Evolutionary conservation across 208 protist genomes (phyloP).

Genomic region (Crithidia expoeki): DNA sequence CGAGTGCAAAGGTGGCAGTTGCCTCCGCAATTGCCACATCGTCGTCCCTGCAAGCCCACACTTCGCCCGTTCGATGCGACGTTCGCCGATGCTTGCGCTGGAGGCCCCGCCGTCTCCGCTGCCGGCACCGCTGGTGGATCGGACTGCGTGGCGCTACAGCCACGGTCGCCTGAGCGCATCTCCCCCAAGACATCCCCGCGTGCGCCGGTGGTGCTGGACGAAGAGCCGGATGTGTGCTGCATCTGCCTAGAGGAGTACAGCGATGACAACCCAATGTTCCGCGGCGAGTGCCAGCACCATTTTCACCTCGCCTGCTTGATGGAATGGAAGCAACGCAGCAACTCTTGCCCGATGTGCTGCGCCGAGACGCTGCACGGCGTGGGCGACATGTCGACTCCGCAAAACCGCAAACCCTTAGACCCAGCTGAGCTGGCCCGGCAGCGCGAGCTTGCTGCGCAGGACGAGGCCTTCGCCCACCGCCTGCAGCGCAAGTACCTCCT

Average conservation of each 20-base stretch:
- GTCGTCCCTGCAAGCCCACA: background rate
- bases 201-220: constrained; percentile 11
- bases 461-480: constrained; percentile 35
- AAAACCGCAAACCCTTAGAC: background rate
- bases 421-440: constrained; percentile 10
- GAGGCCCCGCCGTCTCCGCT: background rate
- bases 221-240: constrained; percentile 72
- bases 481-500: constrained; percentile 42
- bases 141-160: background rate
- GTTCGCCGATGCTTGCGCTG: background rate
- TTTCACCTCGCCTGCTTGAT: constrained; percentile 78
- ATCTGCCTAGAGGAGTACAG: constrained; percentile 80
- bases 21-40: background rate
- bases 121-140: background rate
- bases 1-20: background rate
- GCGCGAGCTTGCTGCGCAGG: constrained; percentile 21
- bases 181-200: background rate
- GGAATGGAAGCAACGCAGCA: constrained; percentile 82
- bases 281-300: constrained; percentile 63
- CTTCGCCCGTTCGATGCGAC: background rate
- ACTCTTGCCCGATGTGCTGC: constrained; percentile 76
- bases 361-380: constrained; percentile 55
- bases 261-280: constrained; percentile 61
- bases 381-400: constrained; percentile 29
- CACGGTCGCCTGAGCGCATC: background rate